Evolutionary conservation across 2,329 filamentous ascomycete genomes (phyloP), one percentile per base, ranked within the genome.

Genomic region (Thelonectria blattea): DNA sequence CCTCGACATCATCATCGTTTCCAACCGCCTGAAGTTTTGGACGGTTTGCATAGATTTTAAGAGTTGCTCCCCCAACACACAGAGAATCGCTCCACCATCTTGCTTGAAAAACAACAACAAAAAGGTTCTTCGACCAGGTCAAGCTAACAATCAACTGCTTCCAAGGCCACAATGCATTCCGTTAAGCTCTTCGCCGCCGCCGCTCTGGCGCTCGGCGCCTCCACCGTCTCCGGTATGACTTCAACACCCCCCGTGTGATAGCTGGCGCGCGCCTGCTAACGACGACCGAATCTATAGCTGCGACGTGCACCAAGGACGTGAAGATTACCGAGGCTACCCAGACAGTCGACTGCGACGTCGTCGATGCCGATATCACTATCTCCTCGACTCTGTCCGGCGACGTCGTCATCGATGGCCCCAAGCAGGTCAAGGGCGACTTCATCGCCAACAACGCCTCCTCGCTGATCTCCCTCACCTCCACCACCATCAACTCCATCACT

Each of bases 301-400:
- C 76, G 58, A 72, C 71, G 46, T 77, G 76, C 52, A 79, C 79
- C 17, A 77, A 79, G 63, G 88, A 85, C 67, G 82, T 92, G 79
- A 83, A 83, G 75, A 88, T 84, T 77, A 84, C 81, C 56, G 85
- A 86, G 68, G 84, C 91, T 73, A 87, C 85, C 58, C 82, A 81
- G 17, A 75, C 74, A 50, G 79, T 94, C 61, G 75, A 83, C 65
- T 97, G 93, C 85, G 74, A 78, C n/a, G 90, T 85, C 57, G 83
- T 91, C 73, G 79, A 85, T 52, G 92, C 90, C 71, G 83, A 85
- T 74, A 81, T 97, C 63, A 82, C 85, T 64, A 83, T 96, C 66
- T 83, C 82, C 63, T 80, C 81, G 39, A 73, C 75, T 52, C 82
- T 87, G 41, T 77, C 82, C 52, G 85, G 84, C 48, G 75, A 77